These are phyloP conservation scores for Phycomyces blakesleeanus DNA, from an alignment of 192 early-diverging fungal genomes.

Conservation along the genomic window DNA sequence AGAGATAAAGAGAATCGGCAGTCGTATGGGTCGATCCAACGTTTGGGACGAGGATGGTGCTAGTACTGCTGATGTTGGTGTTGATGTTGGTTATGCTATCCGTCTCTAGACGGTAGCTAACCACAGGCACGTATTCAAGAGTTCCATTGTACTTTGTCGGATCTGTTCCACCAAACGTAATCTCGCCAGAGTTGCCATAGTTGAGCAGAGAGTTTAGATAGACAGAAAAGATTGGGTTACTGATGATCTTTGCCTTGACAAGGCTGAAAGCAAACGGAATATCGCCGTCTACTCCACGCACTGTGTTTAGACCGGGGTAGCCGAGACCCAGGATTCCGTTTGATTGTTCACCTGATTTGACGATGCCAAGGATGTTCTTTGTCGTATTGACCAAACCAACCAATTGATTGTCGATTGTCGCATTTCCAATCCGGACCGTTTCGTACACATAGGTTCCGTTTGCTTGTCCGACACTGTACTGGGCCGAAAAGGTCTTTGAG, in stretches of 20 bases:
- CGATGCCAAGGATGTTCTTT: conserved; percentile 18
- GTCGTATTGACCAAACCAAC: conserved; percentile 28
- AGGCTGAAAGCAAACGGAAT: conserved; percentile 23
- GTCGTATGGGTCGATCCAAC: not conserved
- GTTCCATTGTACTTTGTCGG: conserved; percentile 37
- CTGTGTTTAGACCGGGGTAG: conserved; percentile 16
- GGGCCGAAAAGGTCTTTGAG: conserved; percentile 13
- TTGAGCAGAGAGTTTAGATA: conserved; percentile 2
- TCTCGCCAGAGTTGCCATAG: conserved; percentile 27
- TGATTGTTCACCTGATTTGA: conserved; percentile 9
- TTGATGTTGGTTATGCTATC: too few relatives aligned
- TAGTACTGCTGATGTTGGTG: too few relatives aligned
- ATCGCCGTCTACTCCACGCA: conserved; percentile 2
- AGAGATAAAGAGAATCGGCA: not conserved
- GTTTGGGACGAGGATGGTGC: not conserved
- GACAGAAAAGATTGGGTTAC: conserved; percentile 19
- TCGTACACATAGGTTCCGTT: conserved; percentile 28
- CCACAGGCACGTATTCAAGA: conserved; percentile 36
- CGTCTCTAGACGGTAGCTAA: not conserved
- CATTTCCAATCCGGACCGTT: conserved; percentile 19
- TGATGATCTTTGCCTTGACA: conserved; percentile 3
- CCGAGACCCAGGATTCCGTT: conserved; percentile 37
- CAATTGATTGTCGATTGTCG: conserved; percentile 11
- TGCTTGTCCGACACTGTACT: conserved; percentile 32
- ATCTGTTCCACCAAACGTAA: conserved; percentile 50